These are phyloP conservation scores for Diplodia intermedia DNA, from an alignment of 2,329 filamentous ascomycete species.

Conservation along the genomic window DNA sequence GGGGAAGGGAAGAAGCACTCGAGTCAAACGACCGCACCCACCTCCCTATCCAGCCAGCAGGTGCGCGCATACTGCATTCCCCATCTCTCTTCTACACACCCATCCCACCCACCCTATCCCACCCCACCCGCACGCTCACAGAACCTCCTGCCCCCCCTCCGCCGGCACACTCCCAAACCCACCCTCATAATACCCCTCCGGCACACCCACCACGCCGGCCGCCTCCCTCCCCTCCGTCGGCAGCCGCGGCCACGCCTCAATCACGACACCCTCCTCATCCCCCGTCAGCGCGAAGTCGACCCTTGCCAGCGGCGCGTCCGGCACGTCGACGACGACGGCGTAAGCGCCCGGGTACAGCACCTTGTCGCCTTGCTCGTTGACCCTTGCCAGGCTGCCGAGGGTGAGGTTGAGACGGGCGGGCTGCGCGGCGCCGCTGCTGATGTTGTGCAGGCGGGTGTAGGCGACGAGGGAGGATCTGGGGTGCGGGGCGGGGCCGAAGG, in stretches of 20 bases:
- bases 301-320: slow-evolving; percentile 42
- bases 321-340: slow-evolving; percentile 37
- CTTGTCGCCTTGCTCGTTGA: slow-evolving; percentile 58
- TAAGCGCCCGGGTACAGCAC: slow-evolving; percentile 64
- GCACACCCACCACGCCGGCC: slow-evolving; percentile 32
- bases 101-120: too few species aligned
- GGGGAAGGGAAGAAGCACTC: too few species aligned
- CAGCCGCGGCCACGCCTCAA: slow-evolving; percentile 52
- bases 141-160: slow-evolving; percentile 4
- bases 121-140: not conserved
- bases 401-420: slow-evolving; percentile 52
- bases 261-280: slow-evolving; percentile 42
- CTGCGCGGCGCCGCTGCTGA: slow-evolving; percentile 47
- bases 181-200: slow-evolving; percentile 42
- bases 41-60: too few species aligned
- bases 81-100: too few species aligned
- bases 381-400: slow-evolving; percentile 58
- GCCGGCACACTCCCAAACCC: slow-evolving; percentile 36
- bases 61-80: too few species aligned
- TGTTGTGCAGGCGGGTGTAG: slow-evolving; percentile 55
- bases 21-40: too few species aligned
- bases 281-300: slow-evolving; percentile 59
- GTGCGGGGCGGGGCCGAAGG: slow-evolving; percentile 58
- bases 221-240: slow-evolving; percentile 25
- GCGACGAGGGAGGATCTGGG: slow-evolving; percentile 61